phyloP scores from a whole-genome alignment of 495 filamentous ascomycete genomes.

The Astrothelium subdiscretum region DNA sequence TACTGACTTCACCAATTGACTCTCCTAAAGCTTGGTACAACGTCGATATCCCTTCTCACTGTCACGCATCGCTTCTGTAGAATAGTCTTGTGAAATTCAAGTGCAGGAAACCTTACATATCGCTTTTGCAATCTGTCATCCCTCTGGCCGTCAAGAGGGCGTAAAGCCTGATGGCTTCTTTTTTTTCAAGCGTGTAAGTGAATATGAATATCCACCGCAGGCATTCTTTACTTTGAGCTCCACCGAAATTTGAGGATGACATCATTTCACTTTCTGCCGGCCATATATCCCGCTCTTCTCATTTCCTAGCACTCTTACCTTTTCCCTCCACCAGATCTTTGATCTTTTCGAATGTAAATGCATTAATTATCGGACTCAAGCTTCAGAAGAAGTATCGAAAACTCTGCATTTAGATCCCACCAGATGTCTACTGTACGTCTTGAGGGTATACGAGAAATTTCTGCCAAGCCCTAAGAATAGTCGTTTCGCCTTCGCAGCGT shows the following conservation, averaged over 20 bases:
- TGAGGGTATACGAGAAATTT: slow-evolving; percentile 4
- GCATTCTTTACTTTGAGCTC: too few relatives aligned
- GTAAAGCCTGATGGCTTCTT: slow-evolving; percentile 17
- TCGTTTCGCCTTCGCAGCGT: background rate
- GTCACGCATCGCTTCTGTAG: background rate
- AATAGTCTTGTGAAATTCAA: background rate
- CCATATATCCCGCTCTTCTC: background rate
- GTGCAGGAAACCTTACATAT: background rate
- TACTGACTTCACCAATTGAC: background rate
- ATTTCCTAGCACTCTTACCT: background rate
- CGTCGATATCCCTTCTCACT: background rate
- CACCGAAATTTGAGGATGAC: too few relatives aligned
- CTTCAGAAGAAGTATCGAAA: background rate
- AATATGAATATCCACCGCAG: too few relatives aligned
- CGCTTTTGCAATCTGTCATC: background rate
- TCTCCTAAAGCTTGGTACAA: background rate
- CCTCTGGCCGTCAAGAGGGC: background rate
- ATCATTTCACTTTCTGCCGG: background rate
- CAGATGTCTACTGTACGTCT: background rate
- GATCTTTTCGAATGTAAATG: background rate
- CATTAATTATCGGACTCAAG: background rate
- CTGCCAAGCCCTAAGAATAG: background rate
- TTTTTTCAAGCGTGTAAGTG: slow-evolving; percentile 26
- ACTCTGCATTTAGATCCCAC: background rate
- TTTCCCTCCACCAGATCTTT: background rate